Percentiles rank a stretch among this genome's conserved stretches.
phyloP scores from a whole-genome alignment of 768 basidiomycete species.

The Leccinum pellstonianum region DNA sequence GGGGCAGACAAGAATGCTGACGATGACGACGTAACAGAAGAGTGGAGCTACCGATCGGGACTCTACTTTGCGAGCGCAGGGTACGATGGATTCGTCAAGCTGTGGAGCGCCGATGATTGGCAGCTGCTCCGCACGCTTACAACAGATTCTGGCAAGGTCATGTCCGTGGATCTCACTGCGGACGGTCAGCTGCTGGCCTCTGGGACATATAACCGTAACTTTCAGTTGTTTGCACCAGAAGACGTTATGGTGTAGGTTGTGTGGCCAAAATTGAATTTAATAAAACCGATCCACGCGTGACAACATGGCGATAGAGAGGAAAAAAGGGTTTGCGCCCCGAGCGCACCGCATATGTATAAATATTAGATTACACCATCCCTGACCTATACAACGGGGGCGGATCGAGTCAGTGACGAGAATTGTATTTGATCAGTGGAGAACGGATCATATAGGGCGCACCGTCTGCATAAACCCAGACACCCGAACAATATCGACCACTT shows the following conservation, averaged over 20 bases:
- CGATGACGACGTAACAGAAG: slow-evolving; percentile 40
- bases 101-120: slow-evolving; percentile 99
- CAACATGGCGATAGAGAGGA: slow-evolving; percentile 31
- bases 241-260: slow-evolving; percentile 39
- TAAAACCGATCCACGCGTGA: slow-evolving; percentile 27
- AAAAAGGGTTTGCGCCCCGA: slow-evolving; percentile 11
- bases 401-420: slow-evolving; percentile 23
- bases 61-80: slow-evolving; percentile 92
- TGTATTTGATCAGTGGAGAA: slow-evolving; percentile 18
- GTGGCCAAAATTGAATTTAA: slow-evolving; percentile 20
- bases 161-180: slow-evolving; percentile 90
- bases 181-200: slow-evolving; percentile 84
- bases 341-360: slow-evolving; percentile 18
- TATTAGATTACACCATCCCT: slow-evolving; percentile 42
- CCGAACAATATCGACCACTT: slow-evolving; percentile 77
- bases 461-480: slow-evolving; percentile 93
- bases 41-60: slow-evolving; percentile 82
- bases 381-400: slow-evolving; percentile 27
- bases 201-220: slow-evolving; percentile 91
- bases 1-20: slow-evolving; percentile 28
- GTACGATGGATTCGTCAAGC: slow-evolving; percentile 91
- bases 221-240: slow-evolving; percentile 89
- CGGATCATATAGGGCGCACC: slow-evolving; percentile 40
- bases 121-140: slow-evolving; percentile 83
- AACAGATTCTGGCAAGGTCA: slow-evolving; percentile 97